Conservation (phyloP, 371 early-diverging fungal species). For the Syncephalastrum contaminatum region DNA sequence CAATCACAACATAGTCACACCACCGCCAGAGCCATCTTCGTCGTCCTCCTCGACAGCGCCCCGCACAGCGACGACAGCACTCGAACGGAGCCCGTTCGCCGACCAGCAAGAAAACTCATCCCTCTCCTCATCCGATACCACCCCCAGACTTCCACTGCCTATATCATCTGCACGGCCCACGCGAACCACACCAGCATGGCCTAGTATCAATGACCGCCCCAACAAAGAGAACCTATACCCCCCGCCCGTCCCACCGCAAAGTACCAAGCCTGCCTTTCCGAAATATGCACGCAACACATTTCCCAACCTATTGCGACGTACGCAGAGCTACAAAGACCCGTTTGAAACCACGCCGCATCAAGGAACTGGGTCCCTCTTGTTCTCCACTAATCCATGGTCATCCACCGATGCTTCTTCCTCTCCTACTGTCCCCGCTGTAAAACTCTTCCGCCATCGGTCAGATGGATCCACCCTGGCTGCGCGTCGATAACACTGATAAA, state of each 20-base stretch:
- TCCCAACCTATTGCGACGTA: slow-evolving; percentile 21
- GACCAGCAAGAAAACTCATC: slow-evolving; percentile 2
- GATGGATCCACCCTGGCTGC: slow-evolving; percentile 9
- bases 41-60: too few species aligned
- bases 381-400: not conserved
- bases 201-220: slow-evolving; percentile 24
- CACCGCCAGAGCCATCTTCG: too few species aligned
- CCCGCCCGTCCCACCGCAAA: slow-evolving; percentile 43
- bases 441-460: slow-evolving; percentile 12
- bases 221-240: slow-evolving; percentile 31
- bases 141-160: too few species aligned
- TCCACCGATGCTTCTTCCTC: too few species aligned
- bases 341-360: not conserved
- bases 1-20: not conserved
- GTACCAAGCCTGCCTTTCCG: slow-evolving; percentile 40
- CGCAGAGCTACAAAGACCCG: slow-evolving; percentile 20
- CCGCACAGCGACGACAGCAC: not conserved
- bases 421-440: not conserved
- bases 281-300: slow-evolving; percentile 34
- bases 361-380: not conserved
- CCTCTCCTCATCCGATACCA: too few species aligned
- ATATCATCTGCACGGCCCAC: slow-evolving; percentile 5
- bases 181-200: slow-evolving; percentile 7
- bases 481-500: slow-evolving; percentile 2
- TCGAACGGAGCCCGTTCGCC: slow-evolving; percentile 11